These are phyloP conservation scores for Cadophora malorum DNA, from an alignment of 2,329 filamentous ascomycete species.

Conservation along the genomic window DNA sequence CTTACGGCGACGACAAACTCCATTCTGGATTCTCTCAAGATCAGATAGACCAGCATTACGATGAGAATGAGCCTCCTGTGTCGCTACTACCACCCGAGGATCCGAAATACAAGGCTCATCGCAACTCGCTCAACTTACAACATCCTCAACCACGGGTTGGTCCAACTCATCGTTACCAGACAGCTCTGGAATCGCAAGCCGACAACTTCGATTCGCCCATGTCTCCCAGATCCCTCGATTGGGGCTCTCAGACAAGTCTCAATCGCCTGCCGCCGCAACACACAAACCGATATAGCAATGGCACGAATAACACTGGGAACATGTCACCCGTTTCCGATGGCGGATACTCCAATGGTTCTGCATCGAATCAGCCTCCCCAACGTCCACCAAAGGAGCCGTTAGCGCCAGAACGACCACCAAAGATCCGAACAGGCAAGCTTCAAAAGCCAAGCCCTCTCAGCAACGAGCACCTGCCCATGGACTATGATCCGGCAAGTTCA, in stretches of 20 bases:
- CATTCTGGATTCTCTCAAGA: slow-evolving; percentile 62
- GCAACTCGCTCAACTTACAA: slow-evolving; percentile 79
- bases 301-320: slow-evolving; percentile 41
- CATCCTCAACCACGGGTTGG: slow-evolving; percentile 80
- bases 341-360: slow-evolving; percentile 40
- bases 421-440: slow-evolving; percentile 57
- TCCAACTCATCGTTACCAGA: slow-evolving; percentile 76
- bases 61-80: slow-evolving; percentile 38
- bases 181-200: slow-evolving; percentile 74
- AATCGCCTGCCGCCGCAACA: slow-evolving; percentile 57
- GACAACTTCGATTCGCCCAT: slow-evolving; percentile 66
- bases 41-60: slow-evolving; percentile 46
- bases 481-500: slow-evolving; percentile 37
- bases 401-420: slow-evolving; percentile 55
- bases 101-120: slow-evolving; percentile 82
- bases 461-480: slow-evolving; percentile 53
- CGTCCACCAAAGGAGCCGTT: slow-evolving; percentile 69
- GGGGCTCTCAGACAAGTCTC: slow-evolving; percentile 67
- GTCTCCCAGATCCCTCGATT: slow-evolving; percentile 66
- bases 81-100: slow-evolving; percentile 56
- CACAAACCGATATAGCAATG: slow-evolving; percentile 55
- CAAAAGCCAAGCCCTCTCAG: slow-evolving; percentile 62
- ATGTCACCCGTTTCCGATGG: slow-evolving; percentile 44
- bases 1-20: slow-evolving; percentile 66
- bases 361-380: slow-evolving; percentile 54